phyloP scores from a whole-genome alignment of 805 yeast genomes.

The Suhomyces pyralidae region DNA sequence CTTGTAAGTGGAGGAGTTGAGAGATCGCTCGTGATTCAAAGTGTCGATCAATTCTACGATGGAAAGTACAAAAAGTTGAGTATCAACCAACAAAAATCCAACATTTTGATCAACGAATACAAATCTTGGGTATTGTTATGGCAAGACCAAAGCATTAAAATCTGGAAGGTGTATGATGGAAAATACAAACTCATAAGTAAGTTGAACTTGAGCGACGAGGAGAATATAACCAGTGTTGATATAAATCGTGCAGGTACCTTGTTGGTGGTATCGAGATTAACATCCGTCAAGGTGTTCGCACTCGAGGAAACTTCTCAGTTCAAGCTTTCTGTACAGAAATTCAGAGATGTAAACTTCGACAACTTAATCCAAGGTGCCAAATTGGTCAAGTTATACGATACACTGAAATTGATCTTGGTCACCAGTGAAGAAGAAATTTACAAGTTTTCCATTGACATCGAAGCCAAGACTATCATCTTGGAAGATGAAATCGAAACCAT shows the following conservation, averaged over 20 bases:
- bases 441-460: constrained; percentile 34
- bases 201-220: constrained; percentile 68
- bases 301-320: constrained; percentile 43
- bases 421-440: constrained; percentile 63
- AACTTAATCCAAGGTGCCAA: constrained; percentile 55
- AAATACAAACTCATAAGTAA: constrained; percentile 63
- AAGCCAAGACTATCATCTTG: constrained; percentile 27
- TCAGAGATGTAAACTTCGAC: constrained; percentile 44
- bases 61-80: constrained; percentile 73
- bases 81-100: constrained; percentile 54
- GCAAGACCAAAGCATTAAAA: constrained; percentile 77
- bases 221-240: constrained; percentile 67
- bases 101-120: constrained; percentile 45
- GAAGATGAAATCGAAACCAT: constrained; percentile 42
- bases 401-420: constrained; percentile 47
- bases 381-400: constrained; percentile 43
- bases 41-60: constrained; percentile 63
- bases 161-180: constrained; percentile 62
- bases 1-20: constrained; percentile 85
- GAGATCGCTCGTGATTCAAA: constrained; percentile 61
- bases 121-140: constrained; percentile 64
- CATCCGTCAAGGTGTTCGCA: constrained; percentile 65
- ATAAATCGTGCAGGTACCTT: constrained; percentile 63
- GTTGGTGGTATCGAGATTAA: constrained; percentile 68
- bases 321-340: constrained; percentile 48